Percentiles rank a stretch among this genome's conserved stretches.
These are phyloP conservation scores for Trypanosoma lewisi DNA, from an alignment of 208 protist genomes.

Conservation along the genomic window DNA sequence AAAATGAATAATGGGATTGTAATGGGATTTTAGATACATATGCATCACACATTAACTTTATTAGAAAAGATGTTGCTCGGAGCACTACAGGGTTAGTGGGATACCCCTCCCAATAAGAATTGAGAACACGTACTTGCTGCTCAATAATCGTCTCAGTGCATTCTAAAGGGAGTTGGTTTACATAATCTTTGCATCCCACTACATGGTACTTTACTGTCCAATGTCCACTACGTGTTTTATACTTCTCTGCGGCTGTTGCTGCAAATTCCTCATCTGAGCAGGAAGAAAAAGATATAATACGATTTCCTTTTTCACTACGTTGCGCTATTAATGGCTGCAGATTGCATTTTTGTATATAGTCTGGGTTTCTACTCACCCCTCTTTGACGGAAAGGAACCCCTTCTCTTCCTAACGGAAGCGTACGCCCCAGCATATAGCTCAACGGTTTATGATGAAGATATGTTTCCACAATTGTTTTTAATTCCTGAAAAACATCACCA, in stretches of 20 bases:
- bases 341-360: slow-evolving; percentile 31
- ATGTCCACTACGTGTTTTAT: slow-evolving; percentile 18
- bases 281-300: slow-evolving; percentile 25
- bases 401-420: slow-evolving; percentile 23
- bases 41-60: slow-evolving; percentile 83
- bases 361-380: slow-evolving; percentile 29
- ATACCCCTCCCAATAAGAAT: slow-evolving; percentile 73
- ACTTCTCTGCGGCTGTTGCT: slow-evolving; percentile 25
- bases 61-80: slow-evolving; percentile 71
- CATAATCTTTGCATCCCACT: slow-evolving; percentile 60
- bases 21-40: slow-evolving; percentile 81
- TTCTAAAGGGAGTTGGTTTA: slow-evolving; percentile 71
- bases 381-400: slow-evolving; percentile 23
- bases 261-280: slow-evolving; percentile 32
- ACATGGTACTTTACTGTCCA: slow-evolving; percentile 31
- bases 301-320: slow-evolving; percentile 27
- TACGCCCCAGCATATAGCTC: slow-evolving; percentile 30
- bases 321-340: slow-evolving; percentile 27
- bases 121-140: slow-evolving; percentile 62
- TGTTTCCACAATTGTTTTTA: slow-evolving; percentile 27
- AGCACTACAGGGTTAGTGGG: slow-evolving; percentile 54
- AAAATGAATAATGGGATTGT: slow-evolving; percentile 56
- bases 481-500: slow-evolving; percentile 28
- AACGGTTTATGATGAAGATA: slow-evolving; percentile 34
- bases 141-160: slow-evolving; percentile 59